Percentiles rank a stretch among this genome's conserved stretches.
Evolutionary conservation across 2,329 filamentous ascomycete species (phyloP).

Genomic region (Macrophomina pseudophaseolina): DNA sequence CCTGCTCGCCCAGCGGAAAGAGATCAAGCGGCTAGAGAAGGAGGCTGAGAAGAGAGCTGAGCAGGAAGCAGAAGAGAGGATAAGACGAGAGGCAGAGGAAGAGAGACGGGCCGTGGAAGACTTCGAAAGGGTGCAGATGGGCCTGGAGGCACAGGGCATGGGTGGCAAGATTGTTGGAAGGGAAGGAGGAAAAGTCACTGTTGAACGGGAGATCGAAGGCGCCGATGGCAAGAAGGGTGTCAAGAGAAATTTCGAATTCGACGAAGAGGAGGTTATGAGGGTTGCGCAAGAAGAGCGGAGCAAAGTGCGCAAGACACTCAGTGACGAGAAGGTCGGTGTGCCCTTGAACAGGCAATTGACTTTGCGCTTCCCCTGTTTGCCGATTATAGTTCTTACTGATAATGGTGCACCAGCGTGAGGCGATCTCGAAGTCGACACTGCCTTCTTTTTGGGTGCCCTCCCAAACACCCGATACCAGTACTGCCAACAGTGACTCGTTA

Average conservation of each 20-base stretch:
- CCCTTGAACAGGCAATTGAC: not conserved
- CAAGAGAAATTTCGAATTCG: slow-evolving; percentile 82
- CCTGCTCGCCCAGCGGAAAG: slow-evolving; percentile 87
- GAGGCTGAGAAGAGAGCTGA: slow-evolving; percentile 65
- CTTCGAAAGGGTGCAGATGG: slow-evolving; percentile 85
- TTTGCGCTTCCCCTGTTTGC: not conserved
- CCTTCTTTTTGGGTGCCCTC: slow-evolving; percentile 95
- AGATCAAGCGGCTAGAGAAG: slow-evolving; percentile 81
- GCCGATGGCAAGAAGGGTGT: slow-evolving; percentile 44
- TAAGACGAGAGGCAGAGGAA: slow-evolving; percentile 70
- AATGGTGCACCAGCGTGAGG: not conserved
- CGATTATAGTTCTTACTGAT: not conserved
- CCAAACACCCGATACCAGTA: slow-evolving; percentile 67
- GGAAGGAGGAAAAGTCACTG: slow-evolving; percentile 50
- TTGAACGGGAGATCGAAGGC: slow-evolving; percentile 46
- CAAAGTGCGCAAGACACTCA: slow-evolving; percentile 71
- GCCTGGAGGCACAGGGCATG: slow-evolving; percentile 47
- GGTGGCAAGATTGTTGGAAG: slow-evolving; percentile 48
- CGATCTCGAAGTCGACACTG: slow-evolving; percentile 51
- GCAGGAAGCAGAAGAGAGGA: slow-evolving; percentile 66
- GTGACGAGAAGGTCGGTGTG: slow-evolving; percentile 68
- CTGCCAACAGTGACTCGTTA: slow-evolving; percentile 52
- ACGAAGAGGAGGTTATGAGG: slow-evolving; percentile 74
- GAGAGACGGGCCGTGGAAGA: slow-evolving; percentile 73
- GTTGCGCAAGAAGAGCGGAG: slow-evolving; percentile 72